Evolutionary conservation across 805 yeast genomes (phyloP), one percentile per base, ranked within the genome.

Genomic region (Kodamaea lidongshanica): DNA sequence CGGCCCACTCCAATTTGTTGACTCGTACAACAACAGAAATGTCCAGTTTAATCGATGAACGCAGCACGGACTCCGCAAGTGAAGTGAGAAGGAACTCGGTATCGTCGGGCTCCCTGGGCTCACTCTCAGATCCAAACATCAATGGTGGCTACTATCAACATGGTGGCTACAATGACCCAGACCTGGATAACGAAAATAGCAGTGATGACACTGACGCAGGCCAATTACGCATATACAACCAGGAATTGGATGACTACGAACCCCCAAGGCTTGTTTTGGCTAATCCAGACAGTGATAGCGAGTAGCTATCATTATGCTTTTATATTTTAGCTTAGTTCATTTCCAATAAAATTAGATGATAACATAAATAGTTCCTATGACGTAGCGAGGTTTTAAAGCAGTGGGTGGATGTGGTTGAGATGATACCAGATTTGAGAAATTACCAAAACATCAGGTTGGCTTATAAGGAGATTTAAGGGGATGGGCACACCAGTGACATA

Each of bases 211-310:
- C 25, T 10, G 50, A 39, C 21, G 28, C n/a, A 16, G 10, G 30
- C 5, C 22, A 17, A 9, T 10, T 11, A 21, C 3, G 25, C 23
- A 10, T 25, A 16, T 11, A 13, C 25, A 24, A 23, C 16, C 23
- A 19, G 12, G 37, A 39, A 9, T 44, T 44, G 16, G 50, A 44
- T 7, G 52, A 59, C 8, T 57, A 52, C 18, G 65, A 61, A 12
- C 49, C 52, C 14, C 70, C 72, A 44, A 60, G 65, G 14, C 54
- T 77, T 34, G 69, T 61, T 26, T 62, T 77, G 28, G 81, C 79
- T 12, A 77, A 77, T 36, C 83, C 83, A 0, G 83, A 64, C 36
- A 50, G 54, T 27, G 72, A 67, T 33, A 59, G 61, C 32, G 69
- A 61, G 3, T 61, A 37, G 34, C n/a, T n/a, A n/a, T n/a, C n/a